A percentile compares a stretch with the other conserved stretches of the same genome.
Conservation (phyloP, 148 eudicot genomes). For the Rheum nobile region DNA sequence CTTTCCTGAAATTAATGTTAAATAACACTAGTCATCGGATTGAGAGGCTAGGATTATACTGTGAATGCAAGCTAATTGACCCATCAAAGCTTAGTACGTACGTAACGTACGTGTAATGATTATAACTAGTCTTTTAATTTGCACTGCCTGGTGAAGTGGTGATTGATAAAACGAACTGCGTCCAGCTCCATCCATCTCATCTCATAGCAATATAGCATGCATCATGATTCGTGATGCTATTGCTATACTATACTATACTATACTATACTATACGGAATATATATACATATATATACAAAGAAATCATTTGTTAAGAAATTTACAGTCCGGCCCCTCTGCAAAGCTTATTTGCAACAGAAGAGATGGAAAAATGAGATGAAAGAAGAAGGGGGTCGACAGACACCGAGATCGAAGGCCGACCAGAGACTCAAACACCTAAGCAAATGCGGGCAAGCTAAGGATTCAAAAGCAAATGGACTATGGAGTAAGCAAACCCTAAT, state of each 20-base stretch:
- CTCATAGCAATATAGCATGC: no score
- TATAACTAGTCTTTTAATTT: background rate
- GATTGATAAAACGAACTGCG: background rate
- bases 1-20: background rate
- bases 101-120: no score
- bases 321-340: no score
- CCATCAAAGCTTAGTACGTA: background rate
- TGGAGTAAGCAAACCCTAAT: slow-evolving; percentile 1
- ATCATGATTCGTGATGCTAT: no score
- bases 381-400: background rate
- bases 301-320: no score
- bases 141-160: background rate
- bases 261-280: no score
- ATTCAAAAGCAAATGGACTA: no score
- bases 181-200: no score
- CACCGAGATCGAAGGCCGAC: slow-evolving; percentile 10
- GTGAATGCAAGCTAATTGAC: background rate
- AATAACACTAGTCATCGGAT: background rate
- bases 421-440: slow-evolving; percentile 7
- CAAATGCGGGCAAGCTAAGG: background rate
- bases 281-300: background rate
- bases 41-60: background rate
- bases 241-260: no score
- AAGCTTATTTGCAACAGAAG: no score
- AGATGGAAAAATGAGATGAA: no score